Base-by-base conservation (phyloP, 805 yeast species). In the Dipodascopsis tothii region DNA sequence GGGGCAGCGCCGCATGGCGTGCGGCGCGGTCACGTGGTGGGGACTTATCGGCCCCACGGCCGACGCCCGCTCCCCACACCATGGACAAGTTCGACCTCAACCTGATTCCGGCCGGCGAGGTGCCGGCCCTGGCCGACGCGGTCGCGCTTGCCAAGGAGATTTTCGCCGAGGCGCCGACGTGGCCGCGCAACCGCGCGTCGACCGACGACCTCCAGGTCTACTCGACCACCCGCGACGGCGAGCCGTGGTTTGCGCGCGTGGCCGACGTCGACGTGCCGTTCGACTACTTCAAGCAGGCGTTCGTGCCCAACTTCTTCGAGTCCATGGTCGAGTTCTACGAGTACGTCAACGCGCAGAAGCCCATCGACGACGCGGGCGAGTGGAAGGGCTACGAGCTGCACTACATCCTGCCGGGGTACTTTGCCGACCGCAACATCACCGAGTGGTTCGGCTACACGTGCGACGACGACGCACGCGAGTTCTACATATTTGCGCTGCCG, bases 281-380 rank as follows among this genome's bases (percentile, higher is more conserved):
- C 21, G 51, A 41, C 18, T 45, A 46, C 51, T 46, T 48, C 35
- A 41, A 40, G 35, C 35, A 39, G 11, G 41, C 50, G 6, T 35
- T 48, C 21, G 23, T 28, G 23, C 39, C 42, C 18, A 44, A 48
- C 33, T 43, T 42, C 22, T 48, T 48, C 21, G 50, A 42, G 14
- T 39, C 46, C 19, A 34, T 48, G 47, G 37, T 48, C 21, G 37
- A 33, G 16, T 48, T 46, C 37, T 48, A 46, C 43, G 50, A 48
- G 21, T 41, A 43, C 18, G 43, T 46, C 23, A 38, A 35, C 21
- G 30, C 40, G 20, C 21, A 38, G 7, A 21, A 25, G n/a, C 7
- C 36, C n/a, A 7, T 6, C n/a, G 35, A 9, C 39, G 19, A 25
- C 11, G n/a, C 40, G 21, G 40, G 40, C 39, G 18, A 7, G 17